Base-by-base conservation (phyloP, 2,329 filamentous ascomycete species). In the Hansfordia pulvinata region DNA sequence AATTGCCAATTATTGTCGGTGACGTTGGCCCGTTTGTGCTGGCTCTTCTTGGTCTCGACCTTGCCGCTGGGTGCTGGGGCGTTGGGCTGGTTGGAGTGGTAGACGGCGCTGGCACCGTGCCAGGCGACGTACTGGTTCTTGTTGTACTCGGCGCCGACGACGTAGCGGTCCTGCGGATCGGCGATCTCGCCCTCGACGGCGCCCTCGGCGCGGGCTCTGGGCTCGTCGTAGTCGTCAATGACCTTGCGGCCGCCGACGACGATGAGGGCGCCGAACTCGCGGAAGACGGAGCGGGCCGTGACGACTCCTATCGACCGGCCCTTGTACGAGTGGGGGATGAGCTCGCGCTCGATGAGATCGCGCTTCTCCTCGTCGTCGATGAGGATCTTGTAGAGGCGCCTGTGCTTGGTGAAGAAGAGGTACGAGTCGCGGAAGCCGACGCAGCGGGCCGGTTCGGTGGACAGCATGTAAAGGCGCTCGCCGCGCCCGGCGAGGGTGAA, bases 51-150 rank as follows among this genome's bases (percentile, higher is more conserved):
- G 35, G 69, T 68, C 38, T 86, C 81, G 6, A 73, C 63, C 52
- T 92, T 93, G 30, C 80, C 79, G 33, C 64, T 75, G 17, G 73
- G 74, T 31, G 77, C 61, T 3, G 84, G 83, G n/a, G 82, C 73
- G 13, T 77, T 75, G 2, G 84, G 82, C 2, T 67, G 70, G 30
- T 75, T 76, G 9, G 81, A 84, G 49, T 96, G 85, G 49, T 98
- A 98, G 14, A 98, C 90, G 20, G 82, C 77, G 50, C 88, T 96
- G 25, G 90, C 90, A 26, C 90, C 90, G 49, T 93, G 86, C 90
- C 90, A 98, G 16, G 90, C 90, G 16, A 98, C 90, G 46, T 94
- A 98, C 50, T 94, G 86, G 47, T 98, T 98, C 57, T 88, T 85
- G 62, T 98, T 94, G 64, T 98, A 98, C n/a, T 76, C 65, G 47